Evolutionary conservation across 768 basidiomycete genomes (phyloP), one percentile per base, ranked within the genome.

Genomic region (Mycena belliarum): DNA sequence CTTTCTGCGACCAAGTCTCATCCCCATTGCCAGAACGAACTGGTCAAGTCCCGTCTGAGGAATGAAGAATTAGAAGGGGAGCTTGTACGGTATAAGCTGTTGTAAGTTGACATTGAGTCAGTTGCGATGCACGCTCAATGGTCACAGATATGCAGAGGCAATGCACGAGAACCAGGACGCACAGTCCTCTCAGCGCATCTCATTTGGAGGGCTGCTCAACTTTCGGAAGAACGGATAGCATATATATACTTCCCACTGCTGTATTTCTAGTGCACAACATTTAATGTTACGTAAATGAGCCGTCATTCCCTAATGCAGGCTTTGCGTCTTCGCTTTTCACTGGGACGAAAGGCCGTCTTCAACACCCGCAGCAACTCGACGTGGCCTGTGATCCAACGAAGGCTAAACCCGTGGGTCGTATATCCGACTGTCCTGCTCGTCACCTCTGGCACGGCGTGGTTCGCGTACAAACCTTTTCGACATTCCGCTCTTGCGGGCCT

Each of bases 41-140:
- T 98, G 4, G 97, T 98, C 4, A 92, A 87, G 77, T 81, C 88
- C 55, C 85, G 95, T 49, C 75, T 98, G 38, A 86, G 88, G 58
- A 91, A 92, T 64, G 96, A 99, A 69, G 95, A 98, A 69, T 79
- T 96, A 58, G 97, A 98, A 71, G 82, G 86, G 55, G 93, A 98
- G 70, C 83, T 99, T 18, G 95, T 99, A 37, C 86, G 90, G 40
- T 98, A 97, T 75, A 97, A 97, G 74, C 76, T 97, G 43, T 70
- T 96, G 91, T 95, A 66, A 70, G 89, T 77, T 18, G 29, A 15
- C 11, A 23, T n/a, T 50, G 37, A 24, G 50, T 49, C 18, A n/a
- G 18, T 6, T 46, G 49, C 21, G 37, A 14, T 42, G 14, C 28
- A 32, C 16, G 12, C 7, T 18, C 20, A 33, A 6, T 23, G 16